Conservation (phyloP, 1,284 basidiomycete species). For the Gymnopus androsaceus region DNA sequence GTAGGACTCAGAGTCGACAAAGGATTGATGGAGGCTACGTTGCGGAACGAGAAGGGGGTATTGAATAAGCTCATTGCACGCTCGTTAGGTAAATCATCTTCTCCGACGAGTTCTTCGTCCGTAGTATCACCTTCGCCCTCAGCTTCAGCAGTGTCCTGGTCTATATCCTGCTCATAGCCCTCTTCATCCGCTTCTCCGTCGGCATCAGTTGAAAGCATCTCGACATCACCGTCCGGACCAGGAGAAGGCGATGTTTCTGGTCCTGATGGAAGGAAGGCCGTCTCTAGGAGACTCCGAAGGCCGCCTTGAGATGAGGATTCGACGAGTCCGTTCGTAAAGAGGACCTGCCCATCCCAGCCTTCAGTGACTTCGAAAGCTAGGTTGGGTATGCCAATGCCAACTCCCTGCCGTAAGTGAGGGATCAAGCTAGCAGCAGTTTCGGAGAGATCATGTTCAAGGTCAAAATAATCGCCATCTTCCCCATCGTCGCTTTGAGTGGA, state of each 20-base stretch:
- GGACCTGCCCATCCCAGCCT: constrained; percentile 70
- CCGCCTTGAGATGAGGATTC: constrained; percentile 41
- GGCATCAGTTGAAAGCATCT: constrained; percentile 41
- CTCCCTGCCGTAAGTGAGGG: constrained; percentile 30
- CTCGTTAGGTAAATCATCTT: constrained; percentile 69
- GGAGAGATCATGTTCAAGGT: constrained; percentile 39
- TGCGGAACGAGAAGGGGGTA: constrained; percentile 22
- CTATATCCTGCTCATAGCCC: constrained; percentile 39
- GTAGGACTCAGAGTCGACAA: constrained; percentile 67
- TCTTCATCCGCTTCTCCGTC: constrained; percentile 39
- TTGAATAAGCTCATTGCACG: constrained; percentile 71
- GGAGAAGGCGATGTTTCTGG: constrained; percentile 34
- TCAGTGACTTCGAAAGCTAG: constrained; percentile 64
- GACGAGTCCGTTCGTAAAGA: constrained; percentile 63
- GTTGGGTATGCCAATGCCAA: constrained; percentile 29
- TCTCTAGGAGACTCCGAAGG: constrained; percentile 34
- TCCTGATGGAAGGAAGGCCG: constrained; percentile 46
- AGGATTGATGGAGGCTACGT: constrained; percentile 70
- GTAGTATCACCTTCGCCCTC: constrained; percentile 65
- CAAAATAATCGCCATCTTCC: constrained; percentile 43
- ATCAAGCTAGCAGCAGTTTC: constrained; percentile 36
- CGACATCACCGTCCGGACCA: constrained; percentile 37
- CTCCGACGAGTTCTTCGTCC: constrained; percentile 77
- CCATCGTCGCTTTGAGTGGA: constrained; percentile 40
- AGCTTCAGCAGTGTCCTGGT: constrained; percentile 37